phyloP scores from a whole-genome alignment of 257 asterid species.

The Fraxinus quadrangulata region DNA sequence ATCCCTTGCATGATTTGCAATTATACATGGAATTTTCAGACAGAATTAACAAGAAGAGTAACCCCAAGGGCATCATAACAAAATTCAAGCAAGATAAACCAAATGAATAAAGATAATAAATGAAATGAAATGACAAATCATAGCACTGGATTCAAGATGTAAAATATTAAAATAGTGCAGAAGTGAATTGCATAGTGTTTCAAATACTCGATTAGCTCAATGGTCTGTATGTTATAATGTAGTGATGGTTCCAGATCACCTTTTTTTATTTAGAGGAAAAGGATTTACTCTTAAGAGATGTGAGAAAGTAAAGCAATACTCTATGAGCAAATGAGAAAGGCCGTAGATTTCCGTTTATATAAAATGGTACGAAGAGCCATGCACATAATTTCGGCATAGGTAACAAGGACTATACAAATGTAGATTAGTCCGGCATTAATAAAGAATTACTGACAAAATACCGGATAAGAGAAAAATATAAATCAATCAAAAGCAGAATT shows the following conservation, averaged over 20 bases:
- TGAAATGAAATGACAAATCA: slow-evolving; percentile 2
- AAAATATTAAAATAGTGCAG: neutral
- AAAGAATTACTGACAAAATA: neutral
- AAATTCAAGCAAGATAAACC: slow-evolving; percentile 12
- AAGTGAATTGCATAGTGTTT: neutral
- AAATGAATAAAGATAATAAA: neutral
- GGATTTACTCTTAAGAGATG: neutral
- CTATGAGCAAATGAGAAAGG: neutral
- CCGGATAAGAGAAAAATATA: neutral
- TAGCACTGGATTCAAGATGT: slow-evolving; percentile 4
- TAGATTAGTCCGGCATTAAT: neutral
- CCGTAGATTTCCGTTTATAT: neutral
- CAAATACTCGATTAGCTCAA: neutral
- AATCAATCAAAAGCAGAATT: neutral
- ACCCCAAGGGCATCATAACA: neutral
- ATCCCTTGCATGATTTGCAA: slow-evolving; percentile 4
- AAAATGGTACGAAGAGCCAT: neutral
- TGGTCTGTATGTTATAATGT: neutral
- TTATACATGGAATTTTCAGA: slow-evolving; percentile 6
- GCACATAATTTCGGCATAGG: slow-evolving; percentile 4
- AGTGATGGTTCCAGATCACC: neutral
- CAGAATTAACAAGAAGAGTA: neutral
- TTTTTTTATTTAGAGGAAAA: neutral
- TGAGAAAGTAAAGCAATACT: neutral
- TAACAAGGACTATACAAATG: slow-evolving; percentile 3